Evolutionary conservation across 176 grass and related monocot species (phyloP).

Genomic region (Aegilops speltoides): DNA sequence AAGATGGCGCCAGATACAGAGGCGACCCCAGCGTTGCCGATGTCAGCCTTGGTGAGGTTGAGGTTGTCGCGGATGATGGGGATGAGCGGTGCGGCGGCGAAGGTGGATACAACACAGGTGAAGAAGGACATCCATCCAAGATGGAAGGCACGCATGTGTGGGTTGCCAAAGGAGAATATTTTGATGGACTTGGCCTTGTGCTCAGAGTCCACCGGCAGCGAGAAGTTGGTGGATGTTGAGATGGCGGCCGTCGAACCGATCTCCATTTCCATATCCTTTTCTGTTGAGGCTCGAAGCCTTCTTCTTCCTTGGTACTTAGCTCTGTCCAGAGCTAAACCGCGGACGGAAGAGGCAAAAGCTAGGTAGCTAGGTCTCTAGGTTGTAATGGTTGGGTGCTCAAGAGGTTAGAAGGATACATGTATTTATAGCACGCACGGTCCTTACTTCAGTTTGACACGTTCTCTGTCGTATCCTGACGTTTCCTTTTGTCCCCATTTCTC

Average conservation of each 20-base stretch:
- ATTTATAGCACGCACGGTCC: not conserved
- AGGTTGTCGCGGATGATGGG: conserved; percentile 92
- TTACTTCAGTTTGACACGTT: not conserved
- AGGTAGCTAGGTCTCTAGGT: not conserved
- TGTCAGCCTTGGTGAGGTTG: conserved; percentile 62
- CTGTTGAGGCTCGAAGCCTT: not conserved
- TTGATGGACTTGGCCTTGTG: not conserved
- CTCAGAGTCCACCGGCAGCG: not conserved
- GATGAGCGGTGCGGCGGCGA: conserved; percentile 22
- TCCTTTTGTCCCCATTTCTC: not conserved
- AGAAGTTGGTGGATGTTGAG: not conserved
- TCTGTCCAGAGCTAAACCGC: not conserved
- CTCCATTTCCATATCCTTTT: not conserved
- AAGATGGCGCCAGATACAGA: conserved; percentile 90
- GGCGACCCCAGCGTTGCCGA: conserved; percentile 85
- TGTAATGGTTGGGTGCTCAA: not conserved
- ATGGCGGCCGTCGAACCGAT: not conserved
- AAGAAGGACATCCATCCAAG: not conserved
- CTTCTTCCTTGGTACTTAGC: not conserved
- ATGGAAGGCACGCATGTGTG: not conserved
- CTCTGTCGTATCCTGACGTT: not conserved
- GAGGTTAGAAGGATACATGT: not conserved
- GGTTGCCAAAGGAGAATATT: not conserved
- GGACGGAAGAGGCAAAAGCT: not conserved
- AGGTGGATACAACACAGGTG: not conserved